A percentile compares a stretch with the other conserved stretches of the same genome.
Evolutionary conservation across 257 asterid species (phyloP).

Genomic region (Paraleonurus japonicus): DNA sequence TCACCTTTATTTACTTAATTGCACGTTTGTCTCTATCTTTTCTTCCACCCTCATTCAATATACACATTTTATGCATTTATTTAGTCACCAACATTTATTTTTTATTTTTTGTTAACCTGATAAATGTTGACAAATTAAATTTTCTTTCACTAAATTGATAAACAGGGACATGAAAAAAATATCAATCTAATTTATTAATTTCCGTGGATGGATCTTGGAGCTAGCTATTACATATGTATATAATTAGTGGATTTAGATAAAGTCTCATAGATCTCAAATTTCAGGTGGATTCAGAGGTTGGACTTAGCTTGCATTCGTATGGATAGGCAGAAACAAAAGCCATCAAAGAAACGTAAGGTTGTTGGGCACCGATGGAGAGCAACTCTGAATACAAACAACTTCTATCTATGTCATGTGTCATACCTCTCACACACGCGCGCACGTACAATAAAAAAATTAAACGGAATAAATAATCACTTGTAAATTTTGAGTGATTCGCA

Average conservation of each 20-base stretch:
- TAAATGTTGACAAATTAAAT: no score
- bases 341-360: conserved; percentile 13
- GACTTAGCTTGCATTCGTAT: conserved; percentile 1
- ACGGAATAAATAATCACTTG: no score
- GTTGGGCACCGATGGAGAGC: neutral
- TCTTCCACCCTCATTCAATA: neutral
- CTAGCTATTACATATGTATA: conserved; percentile 8
- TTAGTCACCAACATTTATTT: no score
- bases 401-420: neutral
- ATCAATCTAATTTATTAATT: neutral
- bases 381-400: neutral
- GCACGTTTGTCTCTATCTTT: conserved; percentile 7
- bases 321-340: conserved; percentile 5
- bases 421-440: neutral
- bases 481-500: no score
- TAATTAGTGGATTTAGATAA: conserved; percentile 37
- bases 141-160: no score
- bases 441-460: no score
- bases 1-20: neutral
- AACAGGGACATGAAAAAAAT: neutral
- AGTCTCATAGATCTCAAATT: conserved; percentile 43
- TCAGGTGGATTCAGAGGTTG: conserved; percentile 53
- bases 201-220: neutral
- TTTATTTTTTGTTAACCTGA: no score
- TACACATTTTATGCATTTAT: no score